Percentiles rank a stretch among this genome's conserved stretches.
These are phyloP conservation scores for Tolypocladium cylindrosporum DNA, from an alignment of 2,329 filamentous ascomycete genomes.

Conservation along the genomic window DNA sequence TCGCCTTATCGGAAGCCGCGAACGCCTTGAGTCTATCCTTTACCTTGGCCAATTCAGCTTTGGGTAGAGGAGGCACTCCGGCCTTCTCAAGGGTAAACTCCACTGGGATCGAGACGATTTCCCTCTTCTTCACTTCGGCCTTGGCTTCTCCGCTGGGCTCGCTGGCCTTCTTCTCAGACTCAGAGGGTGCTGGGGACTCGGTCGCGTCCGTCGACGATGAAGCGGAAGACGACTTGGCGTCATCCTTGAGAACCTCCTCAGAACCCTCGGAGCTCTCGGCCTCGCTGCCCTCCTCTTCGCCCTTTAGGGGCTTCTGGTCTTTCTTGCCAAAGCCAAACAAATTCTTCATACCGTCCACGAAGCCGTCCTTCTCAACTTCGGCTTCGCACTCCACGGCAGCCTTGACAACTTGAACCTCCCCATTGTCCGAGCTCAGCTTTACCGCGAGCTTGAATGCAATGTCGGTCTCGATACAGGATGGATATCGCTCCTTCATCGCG, in stretches of 20 bases:
- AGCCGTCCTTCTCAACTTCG: constrained; percentile 65
- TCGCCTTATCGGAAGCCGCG: constrained; percentile 71
- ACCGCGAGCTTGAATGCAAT: constrained; percentile 73
- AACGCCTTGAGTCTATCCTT: constrained; percentile 74
- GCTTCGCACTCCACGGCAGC: constrained; percentile 80
- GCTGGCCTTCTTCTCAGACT: constrained; percentile 23
- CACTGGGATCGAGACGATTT: constrained; percentile 45
- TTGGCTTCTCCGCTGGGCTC: constrained; percentile 35
- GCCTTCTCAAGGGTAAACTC: constrained; percentile 37
- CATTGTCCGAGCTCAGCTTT: constrained; percentile 61
- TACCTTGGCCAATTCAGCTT: constrained; percentile 37
- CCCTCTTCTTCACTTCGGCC: constrained; percentile 47
- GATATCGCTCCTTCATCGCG: constrained; percentile 64
- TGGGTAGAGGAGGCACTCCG: constrained; percentile 39
- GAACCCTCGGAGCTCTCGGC: constrained; percentile 21
- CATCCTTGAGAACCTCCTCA: constrained; percentile 32
- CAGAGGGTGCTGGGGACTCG: constrained; percentile 15
- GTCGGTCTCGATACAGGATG: constrained; percentile 62
- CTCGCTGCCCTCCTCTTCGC: constrained; percentile 44
- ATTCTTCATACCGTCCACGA: constrained; percentile 92
- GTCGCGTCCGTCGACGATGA: constrained; percentile 2
- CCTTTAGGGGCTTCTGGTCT: constrained; percentile 65
- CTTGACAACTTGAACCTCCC: constrained; percentile 67
- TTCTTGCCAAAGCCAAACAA: constrained; percentile 92
- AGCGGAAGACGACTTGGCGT: constrained; percentile 17